A percentile compares a stretch with the other conserved stretches of the same genome.
phyloP scores from a whole-genome alignment of 129 eudicot species.

The Chrysanthemum makinoi region DNA sequence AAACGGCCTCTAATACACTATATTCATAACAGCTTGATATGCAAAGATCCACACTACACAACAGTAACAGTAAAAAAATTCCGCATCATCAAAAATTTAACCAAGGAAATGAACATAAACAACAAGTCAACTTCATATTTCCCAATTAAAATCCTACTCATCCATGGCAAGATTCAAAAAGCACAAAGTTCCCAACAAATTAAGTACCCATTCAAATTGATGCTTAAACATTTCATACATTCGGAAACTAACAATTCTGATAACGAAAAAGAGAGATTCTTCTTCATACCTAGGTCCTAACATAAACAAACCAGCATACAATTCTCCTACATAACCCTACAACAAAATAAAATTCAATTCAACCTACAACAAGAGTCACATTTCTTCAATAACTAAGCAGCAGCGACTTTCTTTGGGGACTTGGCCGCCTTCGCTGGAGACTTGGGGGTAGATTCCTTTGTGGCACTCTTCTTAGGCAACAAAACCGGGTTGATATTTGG shows the following conservation, averaged over 20 bases:
- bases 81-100: no score
- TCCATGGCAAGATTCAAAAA: not conserved
- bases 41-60: no score
- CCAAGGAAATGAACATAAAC: no score
- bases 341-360: not conserved
- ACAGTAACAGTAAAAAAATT: no score
- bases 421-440: conserved; percentile 42
- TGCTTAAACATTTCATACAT: not conserved
- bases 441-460: conserved; percentile 41
- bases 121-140: no score
- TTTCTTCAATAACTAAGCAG: conserved; percentile 17
- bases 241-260: conserved; percentile 18
- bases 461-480: conserved; percentile 55
- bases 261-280: conserved; percentile 26
- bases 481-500: conserved; percentile 70
- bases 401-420: conserved; percentile 34
- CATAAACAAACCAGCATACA: conserved; percentile 18
- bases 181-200: not conserved
- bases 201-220: not conserved
- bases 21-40: no score
- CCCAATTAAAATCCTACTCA: no score
- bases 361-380: conserved; percentile 1
- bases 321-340: conserved; percentile 5
- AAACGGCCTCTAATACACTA: no score
- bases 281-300: conserved; percentile 17